Conservation (phyloP, 1,139 yeast species). For the Entelexis paramagnoliae region DNA sequence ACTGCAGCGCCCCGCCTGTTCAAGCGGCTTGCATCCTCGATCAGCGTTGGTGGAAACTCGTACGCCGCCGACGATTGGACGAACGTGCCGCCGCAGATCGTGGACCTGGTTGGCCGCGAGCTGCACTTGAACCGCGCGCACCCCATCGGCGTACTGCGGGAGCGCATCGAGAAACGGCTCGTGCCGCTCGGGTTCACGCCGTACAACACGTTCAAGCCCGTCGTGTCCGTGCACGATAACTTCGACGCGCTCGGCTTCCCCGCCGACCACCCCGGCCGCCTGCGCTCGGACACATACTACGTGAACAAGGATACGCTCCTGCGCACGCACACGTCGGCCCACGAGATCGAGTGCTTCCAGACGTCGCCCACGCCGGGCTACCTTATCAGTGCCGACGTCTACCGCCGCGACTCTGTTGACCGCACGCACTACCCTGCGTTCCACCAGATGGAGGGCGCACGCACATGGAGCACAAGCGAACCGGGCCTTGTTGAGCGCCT, state of each 20-base stretch:
- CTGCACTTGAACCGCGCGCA: conserved; percentile 66
- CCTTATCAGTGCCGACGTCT: conserved; percentile 89
- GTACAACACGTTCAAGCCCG: conserved; percentile 73
- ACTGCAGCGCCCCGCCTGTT: background rate
- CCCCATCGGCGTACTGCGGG: conserved; percentile 79
- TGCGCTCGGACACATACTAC: conserved; percentile 87
- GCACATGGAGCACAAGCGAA: conserved; percentile 58
- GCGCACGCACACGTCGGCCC: conserved; percentile 95
- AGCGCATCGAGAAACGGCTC: conserved; percentile 60
- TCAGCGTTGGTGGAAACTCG: conserved; percentile 10
- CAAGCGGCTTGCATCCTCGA: conserved; percentile 1
- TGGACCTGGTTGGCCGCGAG: conserved; percentile 58
- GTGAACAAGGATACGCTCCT: conserved; percentile 59
- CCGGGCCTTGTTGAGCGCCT: conserved; percentile 39
- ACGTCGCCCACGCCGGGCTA: conserved; percentile 69
- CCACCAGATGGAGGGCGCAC: conserved; percentile 96
- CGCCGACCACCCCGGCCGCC: conserved; percentile 83
- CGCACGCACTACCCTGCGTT: conserved; percentile 94
- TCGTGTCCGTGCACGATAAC: conserved; percentile 69
- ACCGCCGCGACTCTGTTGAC: conserved; percentile 90
- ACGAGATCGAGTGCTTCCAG: conserved; percentile 75
- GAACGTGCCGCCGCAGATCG: conserved; percentile 68
- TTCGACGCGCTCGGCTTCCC: conserved; percentile 92
- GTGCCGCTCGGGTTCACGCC: conserved; percentile 62
- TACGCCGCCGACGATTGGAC: conserved; percentile 63